Evolutionary conservation across 2,329 filamentous ascomycete genomes (phyloP).

Genomic region (Colletotrichum plurivorum): DNA sequence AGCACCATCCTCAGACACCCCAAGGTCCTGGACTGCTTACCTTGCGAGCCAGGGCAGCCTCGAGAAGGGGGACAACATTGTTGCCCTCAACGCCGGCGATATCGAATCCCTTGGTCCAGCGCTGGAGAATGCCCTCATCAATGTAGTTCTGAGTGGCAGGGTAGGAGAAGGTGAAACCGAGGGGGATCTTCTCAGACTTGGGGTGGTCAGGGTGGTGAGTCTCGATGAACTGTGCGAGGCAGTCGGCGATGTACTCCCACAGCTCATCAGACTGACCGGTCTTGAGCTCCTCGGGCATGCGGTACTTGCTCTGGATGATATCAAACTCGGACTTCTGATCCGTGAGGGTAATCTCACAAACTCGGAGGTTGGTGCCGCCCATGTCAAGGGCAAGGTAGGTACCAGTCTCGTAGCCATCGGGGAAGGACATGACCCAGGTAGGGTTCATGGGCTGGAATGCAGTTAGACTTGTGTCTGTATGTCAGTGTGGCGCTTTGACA

Average conservation of each 20-base stretch:
- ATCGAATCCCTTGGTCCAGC: constrained; percentile 98
- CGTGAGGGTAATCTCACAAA: constrained; percentile 92
- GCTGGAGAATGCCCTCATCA: constrained; percentile 91
- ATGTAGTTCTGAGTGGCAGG: constrained; percentile 94
- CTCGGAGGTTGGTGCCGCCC: constrained; percentile 95
- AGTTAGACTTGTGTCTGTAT: constrained; percentile 41
- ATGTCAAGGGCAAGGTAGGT: constrained; percentile 93
- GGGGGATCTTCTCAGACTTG: constrained; percentile 76
- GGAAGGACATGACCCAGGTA: constrained; percentile 94
- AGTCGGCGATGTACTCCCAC: constrained; percentile 96
- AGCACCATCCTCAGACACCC: not conserved
- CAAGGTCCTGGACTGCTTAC: constrained; percentile 54
- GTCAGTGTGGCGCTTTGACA: not conserved
- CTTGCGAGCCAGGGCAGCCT: constrained; percentile 79
- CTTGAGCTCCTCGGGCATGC: constrained; percentile 93
- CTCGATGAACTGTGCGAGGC: constrained; percentile 90
- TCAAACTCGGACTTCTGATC: constrained; percentile 92
- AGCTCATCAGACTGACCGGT: constrained; percentile 86
- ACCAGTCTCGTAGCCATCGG: constrained; percentile 88
- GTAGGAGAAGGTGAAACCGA: constrained; percentile 97
- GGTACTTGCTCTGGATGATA: constrained; percentile 96
- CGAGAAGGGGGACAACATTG: constrained; percentile 91
- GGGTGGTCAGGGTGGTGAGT: constrained; percentile 80
- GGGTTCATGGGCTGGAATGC: constrained; percentile 91
- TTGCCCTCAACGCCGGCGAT: constrained; percentile 92